These are phyloP conservation scores for Chytriomyces confervae DNA, from an alignment of 192 early-diverging fungal species.

Conservation along the genomic window DNA sequence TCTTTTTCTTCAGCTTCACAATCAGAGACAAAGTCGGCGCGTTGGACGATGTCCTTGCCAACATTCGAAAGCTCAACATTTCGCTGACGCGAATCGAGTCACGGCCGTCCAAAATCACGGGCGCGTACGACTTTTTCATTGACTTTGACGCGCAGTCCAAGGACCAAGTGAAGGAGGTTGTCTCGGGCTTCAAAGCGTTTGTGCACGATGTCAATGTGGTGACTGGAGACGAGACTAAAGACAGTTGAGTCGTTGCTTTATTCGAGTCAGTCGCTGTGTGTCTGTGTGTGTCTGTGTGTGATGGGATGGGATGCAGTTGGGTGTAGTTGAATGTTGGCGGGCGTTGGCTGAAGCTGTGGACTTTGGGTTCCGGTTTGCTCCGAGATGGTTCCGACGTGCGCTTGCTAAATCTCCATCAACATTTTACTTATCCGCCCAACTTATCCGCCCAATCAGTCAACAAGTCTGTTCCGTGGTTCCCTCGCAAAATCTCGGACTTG, in stretches of 20 bases:
- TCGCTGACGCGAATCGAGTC: slow-evolving; percentile 94
- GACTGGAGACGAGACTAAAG: slow-evolving; percentile 53
- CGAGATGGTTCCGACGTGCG: no score
- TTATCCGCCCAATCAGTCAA: no score
- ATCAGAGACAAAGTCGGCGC: slow-evolving; percentile 85
- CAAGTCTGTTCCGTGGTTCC: slow-evolving; percentile 83
- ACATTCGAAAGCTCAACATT: slow-evolving; percentile 72
- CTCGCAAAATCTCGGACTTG: slow-evolving; percentile 88
- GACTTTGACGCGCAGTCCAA: slow-evolving; percentile 77
- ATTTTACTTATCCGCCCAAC: no score
- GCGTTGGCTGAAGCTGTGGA: no score
- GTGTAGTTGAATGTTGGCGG: no score
- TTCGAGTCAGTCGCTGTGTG: no score
- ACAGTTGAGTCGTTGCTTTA: no score
- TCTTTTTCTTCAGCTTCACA: slow-evolving; percentile 60
- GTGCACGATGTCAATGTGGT: slow-evolving; percentile 75
- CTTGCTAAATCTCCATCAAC: no score
- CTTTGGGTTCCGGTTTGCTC: no score
- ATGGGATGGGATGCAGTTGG: no score
- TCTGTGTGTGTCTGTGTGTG: no score
- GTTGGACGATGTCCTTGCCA: slow-evolving; percentile 80
- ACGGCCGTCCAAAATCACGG: slow-evolving; percentile 81
- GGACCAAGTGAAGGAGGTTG: slow-evolving; percentile 66
- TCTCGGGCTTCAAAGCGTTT: slow-evolving; percentile 67
- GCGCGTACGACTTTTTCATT: slow-evolving; percentile 92